A percentile compares a stretch with the other conserved stretches of the same genome.
phyloP scores from a whole-genome alignment of 495 filamentous ascomycete species.

The Cercophora samala region DNA sequence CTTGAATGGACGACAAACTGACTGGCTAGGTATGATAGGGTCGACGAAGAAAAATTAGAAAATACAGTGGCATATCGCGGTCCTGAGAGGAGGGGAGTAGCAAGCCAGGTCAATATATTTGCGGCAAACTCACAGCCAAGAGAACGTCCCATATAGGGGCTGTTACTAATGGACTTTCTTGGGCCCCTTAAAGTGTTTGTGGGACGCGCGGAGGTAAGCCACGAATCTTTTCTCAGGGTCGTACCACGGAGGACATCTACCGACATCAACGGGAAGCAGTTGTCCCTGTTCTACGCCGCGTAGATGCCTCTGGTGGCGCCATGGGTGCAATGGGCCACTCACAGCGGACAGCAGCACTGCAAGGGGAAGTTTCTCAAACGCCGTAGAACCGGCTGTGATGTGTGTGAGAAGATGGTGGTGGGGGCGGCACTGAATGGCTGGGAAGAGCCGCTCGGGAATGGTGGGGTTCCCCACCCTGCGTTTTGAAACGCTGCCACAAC shows the following conservation, averaged over 20 bases:
- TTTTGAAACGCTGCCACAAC: conserved; percentile 23
- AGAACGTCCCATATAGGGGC: neutral
- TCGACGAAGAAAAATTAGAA: neutral
- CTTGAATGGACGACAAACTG: neutral
- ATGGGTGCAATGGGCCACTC: conserved; percentile 18
- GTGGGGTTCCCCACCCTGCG: conserved; percentile 13
- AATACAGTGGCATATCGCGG: no score
- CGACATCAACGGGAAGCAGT: neutral
- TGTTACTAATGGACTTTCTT: no score
- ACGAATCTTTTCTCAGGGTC: neutral
- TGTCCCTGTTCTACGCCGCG: conserved; percentile 4
- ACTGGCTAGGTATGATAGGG: neutral
- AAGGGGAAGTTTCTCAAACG: conserved; percentile 22
- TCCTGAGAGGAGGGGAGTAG: neutral
- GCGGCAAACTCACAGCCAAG: neutral
- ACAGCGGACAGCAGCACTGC: conserved; percentile 13
- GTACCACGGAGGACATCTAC: neutral
- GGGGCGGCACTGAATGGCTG: conserved; percentile 7
- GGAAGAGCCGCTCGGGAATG: neutral
- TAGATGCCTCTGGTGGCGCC: neutral
- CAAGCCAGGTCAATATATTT: neutral
- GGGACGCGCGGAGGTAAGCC: no score
- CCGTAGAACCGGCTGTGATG: conserved; percentile 8
- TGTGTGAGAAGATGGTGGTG: conserved; percentile 6
- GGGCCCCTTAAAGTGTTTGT: neutral